Percentiles rank a stretch among this genome's conserved stretches.
These are phyloP conservation scores for Odontarrhena argentea DNA, from an alignment of 345 rosid genomes.

Conservation along the genomic window DNA sequence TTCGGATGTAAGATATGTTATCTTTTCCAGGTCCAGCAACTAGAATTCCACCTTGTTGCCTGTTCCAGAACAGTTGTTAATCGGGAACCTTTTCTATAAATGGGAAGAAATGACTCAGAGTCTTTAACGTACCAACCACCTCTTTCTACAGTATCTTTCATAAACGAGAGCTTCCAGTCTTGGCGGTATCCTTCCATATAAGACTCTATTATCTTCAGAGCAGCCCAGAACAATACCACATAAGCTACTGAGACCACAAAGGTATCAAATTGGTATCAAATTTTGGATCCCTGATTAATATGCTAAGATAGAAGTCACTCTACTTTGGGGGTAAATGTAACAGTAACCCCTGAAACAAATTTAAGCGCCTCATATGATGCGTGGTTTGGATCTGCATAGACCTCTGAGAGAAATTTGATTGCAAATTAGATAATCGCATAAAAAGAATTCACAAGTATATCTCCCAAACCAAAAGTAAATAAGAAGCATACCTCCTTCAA, in stretches of 20 bases:
- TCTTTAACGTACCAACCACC: slow-evolving; percentile 82
- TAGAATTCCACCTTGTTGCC: slow-evolving; percentile 94
- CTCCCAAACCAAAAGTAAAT: not conserved
- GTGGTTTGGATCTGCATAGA: slow-evolving; percentile 89
- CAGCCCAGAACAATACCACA: slow-evolving; percentile 53
- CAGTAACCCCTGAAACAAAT: slow-evolving; percentile 74
- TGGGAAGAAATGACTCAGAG: not conserved
- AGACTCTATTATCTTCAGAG: slow-evolving; percentile 75
- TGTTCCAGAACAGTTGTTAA: slow-evolving; percentile 28
- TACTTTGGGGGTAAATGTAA: slow-evolving; percentile 89
- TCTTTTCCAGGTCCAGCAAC: slow-evolving; percentile 89
- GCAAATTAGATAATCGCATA: slow-evolving; percentile 20
- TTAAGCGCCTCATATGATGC: slow-evolving; percentile 72
- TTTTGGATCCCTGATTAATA: not conserved
- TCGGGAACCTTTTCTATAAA: not conserved
- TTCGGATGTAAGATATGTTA: slow-evolving; percentile 78
- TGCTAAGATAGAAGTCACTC: slow-evolving; percentile 25
- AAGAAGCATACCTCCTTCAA: slow-evolving; percentile 71
- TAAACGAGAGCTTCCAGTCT: slow-evolving; percentile 92
- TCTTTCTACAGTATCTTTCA: slow-evolving; percentile 68
- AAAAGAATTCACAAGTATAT: not conserved
- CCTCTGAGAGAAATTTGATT: slow-evolving; percentile 56
- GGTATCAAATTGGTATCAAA: not conserved
- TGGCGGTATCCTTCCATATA: slow-evolving; percentile 96
- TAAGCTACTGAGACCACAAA: slow-evolving; percentile 17